Base-by-base conservation (phyloP, 352 stramenopile species). In the Pythium aristosporum region DNA sequence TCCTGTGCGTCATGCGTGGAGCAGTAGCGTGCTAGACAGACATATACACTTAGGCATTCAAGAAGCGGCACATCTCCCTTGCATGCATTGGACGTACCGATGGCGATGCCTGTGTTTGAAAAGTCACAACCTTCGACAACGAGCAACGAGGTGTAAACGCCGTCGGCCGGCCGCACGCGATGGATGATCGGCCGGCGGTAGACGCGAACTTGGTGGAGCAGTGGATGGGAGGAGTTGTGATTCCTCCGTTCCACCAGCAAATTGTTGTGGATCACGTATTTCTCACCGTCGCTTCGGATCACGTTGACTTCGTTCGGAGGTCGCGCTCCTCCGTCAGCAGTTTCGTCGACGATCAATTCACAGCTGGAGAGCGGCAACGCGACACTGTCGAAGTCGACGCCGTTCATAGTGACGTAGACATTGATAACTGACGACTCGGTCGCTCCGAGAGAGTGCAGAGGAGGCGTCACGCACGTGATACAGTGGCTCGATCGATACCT, bases 61-160 rank as follows among this genome's bases (percentile, higher is more conserved):
- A 28, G 2, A 4, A 28, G 25, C 25, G 25, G 4, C 25, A 28
- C n/a, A n/a, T n/a, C n/a, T n/a, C n/a, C 25, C 4, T 28, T 4
- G 4, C 25, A 28, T 28, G 25, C 25, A 28, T 10, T 3, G 15
- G 34, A 54, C 78, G 18, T 75, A 91, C 82, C 78, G 7, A 81
- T 65, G 2, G 74, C 80, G 18, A 79, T 55, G 20, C 65, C 71
- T 10, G 82, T 89, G 39, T 79, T 53, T 0, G 78, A 85, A 25
- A 91, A 89, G 20, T 82, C 72, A 2, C 59, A 61, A 2, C 82
- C 82, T 25, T 87, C 68, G 47, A 89, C 67, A 2, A 77, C 82
- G 15, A 91, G 21, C 11, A 67, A 69, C 7, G 78, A 88, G 0
- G 82, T 91, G 61, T 91, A 89, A 23, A 87, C 57, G 0, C 82